Conservation (phyloP, 805 yeast species). For the Spathaspora arborariae region DNA sequence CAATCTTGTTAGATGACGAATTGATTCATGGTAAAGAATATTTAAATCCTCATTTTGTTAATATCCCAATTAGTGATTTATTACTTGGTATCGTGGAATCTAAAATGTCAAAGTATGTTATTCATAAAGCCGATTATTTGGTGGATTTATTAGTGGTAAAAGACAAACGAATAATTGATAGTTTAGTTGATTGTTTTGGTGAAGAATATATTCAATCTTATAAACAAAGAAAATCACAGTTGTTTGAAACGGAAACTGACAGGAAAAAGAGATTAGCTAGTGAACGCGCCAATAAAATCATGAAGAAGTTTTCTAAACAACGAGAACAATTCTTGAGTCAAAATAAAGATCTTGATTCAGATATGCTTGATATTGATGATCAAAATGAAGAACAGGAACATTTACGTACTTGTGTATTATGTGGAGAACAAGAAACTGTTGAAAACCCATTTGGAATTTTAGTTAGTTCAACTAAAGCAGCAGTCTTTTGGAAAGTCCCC, state of each 20-base stretch:
- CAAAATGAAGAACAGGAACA: conserved; percentile 12
- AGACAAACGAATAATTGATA: conserved; percentile 47
- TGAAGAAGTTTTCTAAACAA: conserved; percentile 60
- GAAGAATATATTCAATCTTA: conserved; percentile 47
- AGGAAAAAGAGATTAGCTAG: conserved; percentile 55
- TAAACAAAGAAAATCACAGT: conserved; percentile 39
- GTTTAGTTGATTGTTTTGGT: conserved; percentile 57
- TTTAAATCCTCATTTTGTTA: conserved; percentile 43
- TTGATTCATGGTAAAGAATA: conserved; percentile 34
- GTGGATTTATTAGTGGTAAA: conserved; percentile 48
- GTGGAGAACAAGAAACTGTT: conserved; percentile 49
- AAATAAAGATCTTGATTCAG: conserved; percentile 21
- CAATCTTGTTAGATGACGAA: conserved; percentile 52
- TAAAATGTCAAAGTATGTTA: conserved; percentile 44
- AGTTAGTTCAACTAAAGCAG: conserved; percentile 42
- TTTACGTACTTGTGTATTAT: conserved; percentile 48
- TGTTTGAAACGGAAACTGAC: conserved; percentile 52
- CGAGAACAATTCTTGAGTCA: conserved; percentile 40
- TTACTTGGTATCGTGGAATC: conserved; percentile 51
- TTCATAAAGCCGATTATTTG: conserved; percentile 54
- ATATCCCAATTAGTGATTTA: conserved; percentile 54
- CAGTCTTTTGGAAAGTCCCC: conserved; percentile 49
- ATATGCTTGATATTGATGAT: conserved; percentile 3
- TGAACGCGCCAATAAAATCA: conserved; percentile 56
- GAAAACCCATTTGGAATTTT: conserved; percentile 59